phyloP scores from a whole-genome alignment of 1,139 yeast genomes.

The Pichiaceae sp. region DNA sequence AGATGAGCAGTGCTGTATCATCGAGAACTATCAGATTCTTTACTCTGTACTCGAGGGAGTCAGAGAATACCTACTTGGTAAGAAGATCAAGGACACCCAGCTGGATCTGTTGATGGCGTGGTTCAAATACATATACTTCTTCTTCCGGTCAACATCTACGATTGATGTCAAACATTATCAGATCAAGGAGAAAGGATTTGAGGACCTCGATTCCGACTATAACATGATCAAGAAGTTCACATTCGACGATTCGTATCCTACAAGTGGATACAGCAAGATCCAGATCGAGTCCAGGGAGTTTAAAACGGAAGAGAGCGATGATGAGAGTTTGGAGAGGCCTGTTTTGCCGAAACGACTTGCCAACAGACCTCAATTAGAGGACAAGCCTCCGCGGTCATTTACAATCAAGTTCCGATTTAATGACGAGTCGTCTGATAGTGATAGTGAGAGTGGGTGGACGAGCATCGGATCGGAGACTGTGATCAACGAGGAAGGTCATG shows the following conservation, averaged over 20 bases:
- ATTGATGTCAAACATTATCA: constrained; percentile 23
- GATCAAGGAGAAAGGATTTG: constrained; percentile 22
- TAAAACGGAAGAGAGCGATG: constrained; percentile 1
- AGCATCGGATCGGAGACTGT: constrained; percentile 34
- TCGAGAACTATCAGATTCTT: constrained; percentile 20
- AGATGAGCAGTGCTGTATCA: constrained; percentile 21
- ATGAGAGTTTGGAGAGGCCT: constrained; percentile 10
- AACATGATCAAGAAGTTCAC: constrained; percentile 16
- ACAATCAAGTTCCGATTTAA: constrained; percentile 19
- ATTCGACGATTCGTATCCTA: constrained; percentile 17
- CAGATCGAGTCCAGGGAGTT: constrained; percentile 11
- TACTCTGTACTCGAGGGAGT: constrained; percentile 14
- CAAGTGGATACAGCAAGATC: constrained; percentile 17
- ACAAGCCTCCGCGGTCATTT: constrained; percentile 22
- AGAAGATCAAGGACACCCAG: constrained; percentile 9
- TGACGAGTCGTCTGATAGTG: constrained; percentile 23
- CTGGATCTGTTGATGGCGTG: constrained; percentile 16
- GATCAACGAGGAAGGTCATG: constrained; percentile 37
- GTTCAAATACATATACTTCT: constrained; percentile 19
- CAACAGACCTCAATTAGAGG: constrained; percentile 15
- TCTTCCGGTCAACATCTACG: constrained; percentile 23
- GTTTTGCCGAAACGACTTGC: constrained; percentile 17
- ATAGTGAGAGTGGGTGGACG: constrained; percentile 18
- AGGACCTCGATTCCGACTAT: constrained; percentile 21
- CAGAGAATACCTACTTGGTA: constrained; percentile 10